Evolutionary conservation across 2,329 filamentous ascomycete species (phyloP), one percentile per base, ranked within the genome.

Genomic region (Fusarium sp.): DNA sequence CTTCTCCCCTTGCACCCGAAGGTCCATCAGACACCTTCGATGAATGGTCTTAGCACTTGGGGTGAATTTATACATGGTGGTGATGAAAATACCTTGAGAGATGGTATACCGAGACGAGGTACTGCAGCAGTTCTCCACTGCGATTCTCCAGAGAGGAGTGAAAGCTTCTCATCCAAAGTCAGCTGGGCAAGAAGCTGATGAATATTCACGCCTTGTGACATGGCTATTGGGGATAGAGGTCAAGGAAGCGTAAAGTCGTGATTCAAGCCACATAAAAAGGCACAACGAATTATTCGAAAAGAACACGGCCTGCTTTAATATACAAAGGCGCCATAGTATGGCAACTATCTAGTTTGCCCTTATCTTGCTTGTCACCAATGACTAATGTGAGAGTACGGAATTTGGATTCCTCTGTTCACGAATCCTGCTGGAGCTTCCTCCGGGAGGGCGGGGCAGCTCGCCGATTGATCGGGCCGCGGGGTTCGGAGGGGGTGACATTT

Each of bases 401-500:
- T 40, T 40, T 6, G 10, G n/a, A 40, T 40, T 40, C 37, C 37
- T 40, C 37, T 40, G 18, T 18, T n/a, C 37, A 11, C 71, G 56
- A 64, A 74, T 74, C 71, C 71, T 61, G 16, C 71, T 45, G 29
- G n/a, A 61, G 68, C 38, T 61, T 57, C 68, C 71, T 74, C 71
- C 68, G 52, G 14, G 9, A 38, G 10, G n/a, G 61, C 59, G 71
- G 71, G 68, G 71, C 71, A 64, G 71, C 31, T 58, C 35, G 1
- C 71, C 71, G 68, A 63, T 62, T 50, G 20, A 8, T 29, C 60
- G 64, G 71, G 61, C 31, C 40, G 57, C 45, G 42, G 22, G 42
- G 34, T 74, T 71, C 64, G 64, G 64, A 45, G 47, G 40, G 34
- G 35, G 37, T 63, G 52, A 37, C 37, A 45, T 67, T 34, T 42